A percentile compares a stretch with the other conserved stretches of the same genome.
Evolutionary conservation across 805 yeast genomes (phyloP).

Genomic region (Kazachstania viticola): DNA sequence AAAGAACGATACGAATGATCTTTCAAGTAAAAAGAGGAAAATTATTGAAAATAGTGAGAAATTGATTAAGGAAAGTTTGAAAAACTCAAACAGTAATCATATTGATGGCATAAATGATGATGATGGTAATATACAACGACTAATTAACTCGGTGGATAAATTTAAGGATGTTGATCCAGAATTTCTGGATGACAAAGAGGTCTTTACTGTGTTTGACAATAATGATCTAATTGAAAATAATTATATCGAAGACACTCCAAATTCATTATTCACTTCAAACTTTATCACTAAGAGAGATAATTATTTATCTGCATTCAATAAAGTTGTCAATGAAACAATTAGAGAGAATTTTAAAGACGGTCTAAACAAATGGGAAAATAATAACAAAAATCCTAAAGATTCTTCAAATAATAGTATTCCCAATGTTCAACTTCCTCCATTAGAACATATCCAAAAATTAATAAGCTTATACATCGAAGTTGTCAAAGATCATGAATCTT

Average conservation of each 20-base stretch:
- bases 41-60: not conserved
- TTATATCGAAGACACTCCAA: conserved; percentile 13
- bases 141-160: conserved; percentile 8
- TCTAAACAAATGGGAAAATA: conserved; percentile 8
- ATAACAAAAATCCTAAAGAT: conserved; percentile 2
- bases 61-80: too few relatives aligned
- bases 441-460: conserved; percentile 8
- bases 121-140: not conserved
- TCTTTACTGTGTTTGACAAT: conserved; percentile 12
- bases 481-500: conserved; percentile 11
- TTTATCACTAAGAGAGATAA: conserved; percentile 16
- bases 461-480: conserved; percentile 13
- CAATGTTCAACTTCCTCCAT: conserved; percentile 12
- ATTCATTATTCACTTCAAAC: conserved; percentile 13
- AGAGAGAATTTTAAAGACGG: conserved; percentile 6
- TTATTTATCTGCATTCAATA: conserved; percentile 14
- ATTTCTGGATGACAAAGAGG: conserved; percentile 14
- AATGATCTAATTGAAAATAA: conserved; percentile 4
- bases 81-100: too few relatives aligned
- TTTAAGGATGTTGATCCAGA: conserved; percentile 22
- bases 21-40: not conserved
- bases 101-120: not conserved
- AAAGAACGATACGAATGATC: conserved; percentile 3
- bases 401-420: not conserved
- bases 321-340: conserved; percentile 6